Conservation (phyloP, 2,329 filamentous ascomycete species). For the Aspergillus costaricaensis region DNA sequence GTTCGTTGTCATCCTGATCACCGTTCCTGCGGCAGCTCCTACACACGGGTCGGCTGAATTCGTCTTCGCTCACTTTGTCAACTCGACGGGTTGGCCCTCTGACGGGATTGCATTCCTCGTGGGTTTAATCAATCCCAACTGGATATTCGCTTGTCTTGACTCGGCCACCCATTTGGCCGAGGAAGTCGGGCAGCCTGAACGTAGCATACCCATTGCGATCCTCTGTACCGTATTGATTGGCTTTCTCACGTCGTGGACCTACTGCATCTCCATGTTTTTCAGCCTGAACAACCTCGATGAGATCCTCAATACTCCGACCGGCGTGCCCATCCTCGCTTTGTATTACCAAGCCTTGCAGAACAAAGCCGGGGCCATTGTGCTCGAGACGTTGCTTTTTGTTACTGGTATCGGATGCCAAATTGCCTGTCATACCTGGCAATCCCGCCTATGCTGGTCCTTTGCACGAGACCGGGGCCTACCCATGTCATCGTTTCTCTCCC, state of each 20-base stretch:
- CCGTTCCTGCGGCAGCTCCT: slow-evolving; percentile 48
- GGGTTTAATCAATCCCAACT: slow-evolving; percentile 55
- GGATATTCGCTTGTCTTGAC: slow-evolving; percentile 54
- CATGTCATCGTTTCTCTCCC: slow-evolving; percentile 42
- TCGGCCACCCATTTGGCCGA: slow-evolving; percentile 55
- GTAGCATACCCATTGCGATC: slow-evolving; percentile 53
- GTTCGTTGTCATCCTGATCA: slow-evolving; percentile 52
- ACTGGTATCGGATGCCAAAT: slow-evolving; percentile 51
- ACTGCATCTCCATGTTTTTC: slow-evolving; percentile 54
- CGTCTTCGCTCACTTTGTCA: slow-evolving; percentile 56
- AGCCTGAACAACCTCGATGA: slow-evolving; percentile 48
- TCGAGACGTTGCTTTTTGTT: slow-evolving; percentile 49
- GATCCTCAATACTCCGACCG: slow-evolving; percentile 44
- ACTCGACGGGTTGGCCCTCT: slow-evolving; percentile 52
- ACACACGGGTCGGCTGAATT: slow-evolving; percentile 50
- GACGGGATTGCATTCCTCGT: slow-evolving; percentile 55
- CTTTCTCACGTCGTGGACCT: slow-evolving; percentile 53
- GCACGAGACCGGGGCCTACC: slow-evolving; percentile 54
- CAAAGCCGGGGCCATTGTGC: slow-evolving; percentile 47
- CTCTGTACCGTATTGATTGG: slow-evolving; percentile 53
- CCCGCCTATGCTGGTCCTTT: slow-evolving; percentile 55
- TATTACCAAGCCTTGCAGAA: slow-evolving; percentile 48
- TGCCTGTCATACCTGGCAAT: slow-evolving; percentile 53
- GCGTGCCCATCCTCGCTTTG: slow-evolving; percentile 51
- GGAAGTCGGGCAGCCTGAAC: slow-evolving; percentile 51